These are phyloP conservation scores for Eucalyptus tenuipes DNA, from an alignment of 345 rosid species.

Conservation along the genomic window DNA sequence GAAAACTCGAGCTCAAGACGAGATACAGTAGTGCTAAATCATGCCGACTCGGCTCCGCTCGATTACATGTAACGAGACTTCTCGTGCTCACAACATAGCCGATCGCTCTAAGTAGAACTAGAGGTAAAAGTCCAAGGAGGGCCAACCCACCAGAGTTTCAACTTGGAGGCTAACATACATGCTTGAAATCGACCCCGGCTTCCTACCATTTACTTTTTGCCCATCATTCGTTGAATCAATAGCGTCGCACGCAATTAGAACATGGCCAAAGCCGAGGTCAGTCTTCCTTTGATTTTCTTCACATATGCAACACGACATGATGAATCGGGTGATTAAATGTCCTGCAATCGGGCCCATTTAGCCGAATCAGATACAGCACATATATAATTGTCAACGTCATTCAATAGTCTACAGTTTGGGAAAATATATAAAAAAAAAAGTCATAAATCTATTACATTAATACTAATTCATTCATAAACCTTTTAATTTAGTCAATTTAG, in stretches of 20 bases:
- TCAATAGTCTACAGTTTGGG: background rate
- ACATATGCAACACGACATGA: background rate
- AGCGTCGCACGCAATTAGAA: background rate
- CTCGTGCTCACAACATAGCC: background rate
- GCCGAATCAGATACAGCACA: background rate
- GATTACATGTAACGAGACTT: background rate
- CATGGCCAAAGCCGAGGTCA: background rate
- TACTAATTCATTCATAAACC: rapidly evolving
- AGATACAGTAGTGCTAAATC: background rate
- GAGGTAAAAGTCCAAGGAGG: background rate
- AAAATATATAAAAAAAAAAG: rapidly evolving
- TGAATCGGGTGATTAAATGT: background rate
- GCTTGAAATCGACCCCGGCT: background rate
- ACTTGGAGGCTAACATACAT: background rate
- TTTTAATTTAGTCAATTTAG: too few species aligned
- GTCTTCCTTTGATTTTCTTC: background rate
- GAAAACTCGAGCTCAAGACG: background rate
- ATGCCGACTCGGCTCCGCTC: rapidly evolving
- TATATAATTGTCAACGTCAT: background rate
- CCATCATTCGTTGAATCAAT: background rate
- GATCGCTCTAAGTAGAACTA: background rate
- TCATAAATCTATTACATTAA: rapidly evolving
- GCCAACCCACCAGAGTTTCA: background rate
- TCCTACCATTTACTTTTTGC: background rate
- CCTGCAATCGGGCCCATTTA: background rate